phyloP scores from a whole-genome alignment of 1,284 basidiomycete genomes.

The Microbotryum violaceum region DNA sequence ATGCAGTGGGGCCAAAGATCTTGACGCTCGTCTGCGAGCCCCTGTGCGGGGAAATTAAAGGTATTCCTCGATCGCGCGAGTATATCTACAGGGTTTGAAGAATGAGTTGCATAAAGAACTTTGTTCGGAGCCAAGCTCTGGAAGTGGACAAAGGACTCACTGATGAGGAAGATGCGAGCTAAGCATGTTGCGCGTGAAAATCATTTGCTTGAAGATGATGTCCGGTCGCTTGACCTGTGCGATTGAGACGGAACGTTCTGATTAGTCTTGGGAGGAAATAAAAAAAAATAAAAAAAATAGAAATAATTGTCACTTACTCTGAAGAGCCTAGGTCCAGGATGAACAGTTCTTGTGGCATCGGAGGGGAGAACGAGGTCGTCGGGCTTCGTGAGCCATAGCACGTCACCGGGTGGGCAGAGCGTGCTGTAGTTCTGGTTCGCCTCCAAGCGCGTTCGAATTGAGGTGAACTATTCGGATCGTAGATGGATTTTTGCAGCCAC shows the following conservation, averaged over 20 bases:
- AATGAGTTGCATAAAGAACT: too few relatives aligned
- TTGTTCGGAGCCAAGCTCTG: too few relatives aligned
- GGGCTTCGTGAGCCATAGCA: conserved; percentile 49
- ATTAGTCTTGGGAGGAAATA: too few relatives aligned
- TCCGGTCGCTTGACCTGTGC: conserved; percentile 45
- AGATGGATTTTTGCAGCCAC: neutral
- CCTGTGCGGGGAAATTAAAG: neutral
- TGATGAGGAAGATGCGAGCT: conserved; percentile 60
- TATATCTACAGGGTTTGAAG: neutral
- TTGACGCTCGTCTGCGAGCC: too few relatives aligned
- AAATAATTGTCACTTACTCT: conserved; percentile 2
- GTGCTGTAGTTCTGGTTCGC: conserved; percentile 70
- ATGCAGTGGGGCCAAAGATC: too few relatives aligned
- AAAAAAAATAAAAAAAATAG: neutral
- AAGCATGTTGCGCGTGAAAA: conserved; percentile 72
- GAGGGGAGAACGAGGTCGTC: conserved; percentile 53
- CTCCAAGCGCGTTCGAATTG: conserved; percentile 70
- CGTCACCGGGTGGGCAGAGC: conserved; percentile 68
- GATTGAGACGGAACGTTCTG: too few relatives aligned
- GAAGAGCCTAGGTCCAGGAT: conserved; percentile 39
- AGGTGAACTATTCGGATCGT: conserved; percentile 52
- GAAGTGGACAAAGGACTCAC: conserved; percentile 45
- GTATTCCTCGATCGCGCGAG: neutral
- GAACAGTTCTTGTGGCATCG: conserved; percentile 54
- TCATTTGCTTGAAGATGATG: conserved; percentile 64